These are phyloP conservation scores for Rubia tinctorum DNA, from an alignment of 305 asterid genomes.

Conservation along the genomic window DNA sequence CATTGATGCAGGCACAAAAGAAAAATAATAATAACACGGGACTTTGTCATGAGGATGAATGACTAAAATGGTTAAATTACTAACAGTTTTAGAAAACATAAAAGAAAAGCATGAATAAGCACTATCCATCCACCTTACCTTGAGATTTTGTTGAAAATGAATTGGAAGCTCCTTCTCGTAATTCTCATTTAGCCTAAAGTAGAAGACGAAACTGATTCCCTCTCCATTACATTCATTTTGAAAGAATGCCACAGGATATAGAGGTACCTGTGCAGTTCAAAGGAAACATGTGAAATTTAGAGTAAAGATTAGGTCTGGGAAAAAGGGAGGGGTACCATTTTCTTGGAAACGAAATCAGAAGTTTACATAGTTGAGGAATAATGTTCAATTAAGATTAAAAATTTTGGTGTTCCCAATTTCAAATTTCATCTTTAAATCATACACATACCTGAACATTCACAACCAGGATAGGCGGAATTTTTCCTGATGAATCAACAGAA, in stretches of 20 bases:
- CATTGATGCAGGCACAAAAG: conserved; percentile 6
- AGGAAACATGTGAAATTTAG: conserved; percentile 8
- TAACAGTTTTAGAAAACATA: neutral
- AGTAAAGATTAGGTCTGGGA: neutral
- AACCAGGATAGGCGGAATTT: conserved; percentile 75
- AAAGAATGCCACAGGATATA: conserved; percentile 73
- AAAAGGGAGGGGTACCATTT: neutral
- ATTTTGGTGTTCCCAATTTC: neutral
- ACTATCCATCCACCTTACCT: conserved; percentile 41
- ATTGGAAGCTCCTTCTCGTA: conserved; percentile 63
- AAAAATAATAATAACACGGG: neutral
- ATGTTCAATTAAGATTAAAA: neutral
- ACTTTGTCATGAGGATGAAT: neutral
- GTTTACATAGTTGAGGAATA: neutral
- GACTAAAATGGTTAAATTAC: conserved; percentile 2
- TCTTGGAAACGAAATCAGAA: neutral
- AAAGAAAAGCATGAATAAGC: conserved; percentile 1
- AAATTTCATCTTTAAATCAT: conserved; percentile 4
- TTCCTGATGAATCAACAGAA: conserved; percentile 48
- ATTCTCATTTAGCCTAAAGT: conserved; percentile 78
- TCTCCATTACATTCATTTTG: conserved; percentile 80
- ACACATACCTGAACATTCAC: conserved; percentile 85
- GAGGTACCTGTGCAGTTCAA: conserved; percentile 56
- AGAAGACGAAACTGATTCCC: conserved; percentile 75
- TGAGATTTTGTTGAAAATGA: conserved; percentile 75